phyloP scores from a whole-genome alignment of 2,329 filamentous ascomycete genomes.

The Sarocladium brachiariae region DNA sequence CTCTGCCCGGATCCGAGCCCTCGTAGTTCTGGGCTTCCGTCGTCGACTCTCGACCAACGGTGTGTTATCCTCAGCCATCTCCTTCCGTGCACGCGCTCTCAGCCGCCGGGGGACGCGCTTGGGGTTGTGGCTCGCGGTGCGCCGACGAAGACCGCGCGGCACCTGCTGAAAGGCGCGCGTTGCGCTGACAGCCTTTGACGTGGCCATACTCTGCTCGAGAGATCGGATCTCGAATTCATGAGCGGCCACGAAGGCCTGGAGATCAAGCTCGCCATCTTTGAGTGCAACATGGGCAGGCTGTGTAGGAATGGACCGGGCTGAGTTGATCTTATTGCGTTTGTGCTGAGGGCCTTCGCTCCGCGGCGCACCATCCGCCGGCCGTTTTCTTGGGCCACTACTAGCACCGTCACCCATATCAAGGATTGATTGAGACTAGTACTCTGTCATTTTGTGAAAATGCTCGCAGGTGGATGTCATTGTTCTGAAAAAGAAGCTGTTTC shows the following conservation, averaged over 20 bases:
- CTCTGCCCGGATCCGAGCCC: conserved; percentile 61
- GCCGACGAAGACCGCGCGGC: conserved; percentile 72
- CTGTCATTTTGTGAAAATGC: neutral
- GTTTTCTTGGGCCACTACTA: neutral
- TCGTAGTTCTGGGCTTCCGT: conserved; percentile 53
- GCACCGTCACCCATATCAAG: conserved; percentile 3
- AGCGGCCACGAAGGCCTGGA: conserved; percentile 75
- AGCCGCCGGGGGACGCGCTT: conserved; percentile 79
- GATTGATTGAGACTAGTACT: neutral
- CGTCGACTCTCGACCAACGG: conserved; percentile 64
- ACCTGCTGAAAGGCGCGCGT: conserved; percentile 86
- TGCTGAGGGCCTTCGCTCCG: conserved; percentile 13
- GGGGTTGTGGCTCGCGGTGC: conserved; percentile 92
- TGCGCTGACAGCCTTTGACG: conserved; percentile 54
- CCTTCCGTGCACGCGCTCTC: conserved; percentile 56
- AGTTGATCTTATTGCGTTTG: conserved; percentile 40
- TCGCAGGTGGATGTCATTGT: neutral
- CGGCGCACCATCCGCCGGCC: neutral
- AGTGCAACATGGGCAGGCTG: conserved; percentile 45
- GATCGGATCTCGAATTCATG: conserved; percentile 86
- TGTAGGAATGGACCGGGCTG: conserved; percentile 42
- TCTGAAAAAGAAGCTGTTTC: too few relatives aligned
- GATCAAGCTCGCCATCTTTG: conserved; percentile 72
- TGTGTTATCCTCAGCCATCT: conserved; percentile 89
- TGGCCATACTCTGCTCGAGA: conserved; percentile 73